Evolutionary conservation across 1,284 basidiomycete species (phyloP).

Genomic region (Pterulicium gracile): DNA sequence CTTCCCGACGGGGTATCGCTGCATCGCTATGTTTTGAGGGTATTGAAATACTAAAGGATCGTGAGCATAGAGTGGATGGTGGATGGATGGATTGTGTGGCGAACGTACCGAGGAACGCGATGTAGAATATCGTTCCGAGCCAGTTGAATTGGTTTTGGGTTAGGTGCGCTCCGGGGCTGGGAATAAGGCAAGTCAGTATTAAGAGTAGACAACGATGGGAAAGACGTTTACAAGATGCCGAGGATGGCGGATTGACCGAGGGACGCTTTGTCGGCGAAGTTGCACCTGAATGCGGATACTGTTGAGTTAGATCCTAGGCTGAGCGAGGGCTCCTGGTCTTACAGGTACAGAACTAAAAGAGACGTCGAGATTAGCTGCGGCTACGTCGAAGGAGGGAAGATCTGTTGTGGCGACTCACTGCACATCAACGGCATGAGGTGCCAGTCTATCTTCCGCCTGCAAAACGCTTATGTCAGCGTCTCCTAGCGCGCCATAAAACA

Average conservation of each 20-base stretch:
- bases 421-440: conserved; percentile 74
- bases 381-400: conserved; percentile 1
- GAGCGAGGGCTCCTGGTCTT: conserved; percentile 18
- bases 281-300: conserved; percentile 27
- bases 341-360: conserved; percentile 46
- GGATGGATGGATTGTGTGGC: conserved; percentile 2
- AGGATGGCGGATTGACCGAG: conserved; percentile 64
- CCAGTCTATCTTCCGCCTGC: conserved; percentile 60
- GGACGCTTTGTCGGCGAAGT: conserved; percentile 66
- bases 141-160: conserved; percentile 46
- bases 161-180: conserved; percentile 30
- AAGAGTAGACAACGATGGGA: not conserved
- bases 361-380: too few species aligned
- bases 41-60: conserved; percentile 37
- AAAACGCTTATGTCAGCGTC: not conserved
- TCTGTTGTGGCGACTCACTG: conserved; percentile 31
- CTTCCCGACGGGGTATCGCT: conserved; percentile 70
- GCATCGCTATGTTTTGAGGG: conserved; percentile 70
- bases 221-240: conserved; percentile 42
- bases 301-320: conserved; percentile 5
- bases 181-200: conserved; percentile 11
- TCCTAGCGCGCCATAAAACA: not conserved
- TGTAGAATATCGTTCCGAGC: conserved; percentile 70
- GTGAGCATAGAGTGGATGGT: too few species aligned
- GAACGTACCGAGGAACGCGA: conserved; percentile 40